phyloP scores from a whole-genome alignment of 2,329 filamentous ascomycete genomes.

The Aureobasidium sp. region DNA sequence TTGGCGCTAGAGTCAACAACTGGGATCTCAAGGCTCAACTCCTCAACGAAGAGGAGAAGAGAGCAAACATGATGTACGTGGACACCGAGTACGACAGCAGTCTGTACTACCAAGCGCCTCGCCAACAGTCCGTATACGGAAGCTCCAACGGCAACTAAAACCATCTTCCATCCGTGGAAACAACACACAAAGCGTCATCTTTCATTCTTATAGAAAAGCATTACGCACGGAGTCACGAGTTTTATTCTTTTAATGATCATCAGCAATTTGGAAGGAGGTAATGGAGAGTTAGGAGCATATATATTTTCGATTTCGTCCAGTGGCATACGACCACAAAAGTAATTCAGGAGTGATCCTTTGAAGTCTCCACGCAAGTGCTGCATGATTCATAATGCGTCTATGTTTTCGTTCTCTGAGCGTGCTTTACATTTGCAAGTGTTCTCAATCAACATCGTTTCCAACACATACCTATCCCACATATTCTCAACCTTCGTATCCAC shows the following conservation, averaged over 20 bases:
- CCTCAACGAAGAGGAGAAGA: conserved; percentile 70
- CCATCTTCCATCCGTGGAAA: neutral
- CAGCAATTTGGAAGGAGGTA: neutral
- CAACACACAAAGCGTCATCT: neutral
- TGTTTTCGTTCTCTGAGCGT: neutral
- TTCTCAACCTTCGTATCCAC: neutral
- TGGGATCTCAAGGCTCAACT: conserved; percentile 92
- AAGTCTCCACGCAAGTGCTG: neutral
- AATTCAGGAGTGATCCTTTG: neutral
- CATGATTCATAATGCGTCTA: neutral
- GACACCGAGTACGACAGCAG: conserved; percentile 55
- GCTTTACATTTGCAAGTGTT: neutral
- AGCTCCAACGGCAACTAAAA: conserved; percentile 8
- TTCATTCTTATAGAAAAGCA: neutral
- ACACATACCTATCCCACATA: neutral
- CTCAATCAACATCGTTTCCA: neutral
- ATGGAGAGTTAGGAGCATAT: neutral
- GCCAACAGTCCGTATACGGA: conserved; percentile 16
- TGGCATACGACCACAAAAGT: neutral
- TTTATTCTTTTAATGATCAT: conserved; percentile 1
- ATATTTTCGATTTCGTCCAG: neutral
- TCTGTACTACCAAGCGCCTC: conserved; percentile 29
- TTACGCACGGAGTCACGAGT: conserved; percentile 1
- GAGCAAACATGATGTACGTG: conserved; percentile 61
- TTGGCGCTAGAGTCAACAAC: conserved; percentile 89